Percentiles rank a stretch among this genome's conserved stretches.
phyloP scores from a whole-genome alignment of 2,329 filamentous ascomycete genomes.

The Nannizziopsis barbatae region DNA sequence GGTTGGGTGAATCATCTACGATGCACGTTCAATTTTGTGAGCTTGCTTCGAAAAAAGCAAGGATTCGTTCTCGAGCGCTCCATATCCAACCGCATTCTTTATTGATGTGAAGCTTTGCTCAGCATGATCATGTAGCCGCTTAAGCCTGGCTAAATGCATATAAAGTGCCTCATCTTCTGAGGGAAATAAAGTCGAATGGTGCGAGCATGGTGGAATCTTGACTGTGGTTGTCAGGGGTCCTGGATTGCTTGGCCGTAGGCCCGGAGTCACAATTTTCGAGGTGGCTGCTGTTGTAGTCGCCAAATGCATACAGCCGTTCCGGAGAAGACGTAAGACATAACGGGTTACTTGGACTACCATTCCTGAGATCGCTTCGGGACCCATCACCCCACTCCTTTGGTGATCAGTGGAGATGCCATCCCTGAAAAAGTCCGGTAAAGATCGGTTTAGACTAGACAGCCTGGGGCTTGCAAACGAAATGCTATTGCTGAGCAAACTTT shows the following conservation, averaged over 20 bases:
- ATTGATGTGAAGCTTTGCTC: too few relatives aligned
- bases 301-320: slow-evolving; percentile 5
- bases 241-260: not conserved
- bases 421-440: not conserved
- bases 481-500: too few relatives aligned
- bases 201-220: not conserved
- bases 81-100: too few relatives aligned
- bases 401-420: not conserved
- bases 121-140: too few relatives aligned
- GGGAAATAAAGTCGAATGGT: too few relatives aligned
- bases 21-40: not conserved
- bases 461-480: too few relatives aligned
- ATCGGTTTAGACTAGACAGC: not conserved
- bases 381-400: not conserved
- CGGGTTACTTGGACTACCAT: slow-evolving; percentile 1
- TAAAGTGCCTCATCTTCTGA: too few relatives aligned
- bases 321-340: not conserved
- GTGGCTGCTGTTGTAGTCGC: not conserved
- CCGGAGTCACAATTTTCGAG: slow-evolving; percentile 9
- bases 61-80: not conserved
- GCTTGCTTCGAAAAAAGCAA: not conserved
- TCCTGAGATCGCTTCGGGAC: not conserved
- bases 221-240: not conserved
- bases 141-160: too few relatives aligned
- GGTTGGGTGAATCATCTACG: not conserved